Conservation (phyloP, 1,139 yeast species). For the Geotrichum klebahnii region DNA sequence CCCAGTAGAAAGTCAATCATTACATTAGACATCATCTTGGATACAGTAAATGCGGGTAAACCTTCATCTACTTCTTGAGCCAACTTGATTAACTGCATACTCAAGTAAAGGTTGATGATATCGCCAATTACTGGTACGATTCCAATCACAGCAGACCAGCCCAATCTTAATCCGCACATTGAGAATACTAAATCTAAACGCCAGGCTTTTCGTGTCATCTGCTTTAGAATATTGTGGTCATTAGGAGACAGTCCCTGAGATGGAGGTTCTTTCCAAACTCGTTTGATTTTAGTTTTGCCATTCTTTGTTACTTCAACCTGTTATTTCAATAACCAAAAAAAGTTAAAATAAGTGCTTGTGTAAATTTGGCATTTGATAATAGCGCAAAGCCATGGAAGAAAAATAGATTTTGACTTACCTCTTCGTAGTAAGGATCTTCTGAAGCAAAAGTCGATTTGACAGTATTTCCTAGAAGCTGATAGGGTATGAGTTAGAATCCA, state of each 20-base stretch:
- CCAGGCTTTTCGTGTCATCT: slow-evolving; percentile 57
- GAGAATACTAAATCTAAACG: slow-evolving; percentile 60
- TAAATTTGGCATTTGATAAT: too few species aligned
- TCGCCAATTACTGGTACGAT: slow-evolving; percentile 64
- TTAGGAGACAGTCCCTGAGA: slow-evolving; percentile 55
- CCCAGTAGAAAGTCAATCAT: slow-evolving; percentile 64
- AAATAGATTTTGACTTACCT: slow-evolving; percentile 25
- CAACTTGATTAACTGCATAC: slow-evolving; percentile 47
- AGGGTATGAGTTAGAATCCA: too few species aligned
- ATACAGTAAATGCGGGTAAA: slow-evolving; percentile 48
- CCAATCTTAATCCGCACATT: slow-evolving; percentile 61
- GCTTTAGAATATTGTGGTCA: slow-evolving; percentile 51
- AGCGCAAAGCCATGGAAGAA: slow-evolving; percentile 33
- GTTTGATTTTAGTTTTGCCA: slow-evolving; percentile 27
- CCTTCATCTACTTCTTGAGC: slow-evolving; percentile 64
- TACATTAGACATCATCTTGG: slow-evolving; percentile 58
- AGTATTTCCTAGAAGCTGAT: slow-evolving; percentile 17
- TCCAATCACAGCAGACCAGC: slow-evolving; percentile 72
- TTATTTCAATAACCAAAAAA: too few species aligned
- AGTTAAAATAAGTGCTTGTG: too few species aligned
- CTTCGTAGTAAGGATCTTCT: slow-evolving; percentile 60
- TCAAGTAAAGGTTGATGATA: slow-evolving; percentile 48
- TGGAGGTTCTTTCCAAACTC: slow-evolving; percentile 37
- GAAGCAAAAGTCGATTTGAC: slow-evolving; percentile 49
- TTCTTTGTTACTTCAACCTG: slow-evolving; percentile 33